A percentile compares a stretch with the other conserved stretches of the same genome.
These are phyloP conservation scores for Pseudocercospora musae DNA, from an alignment of 2,329 filamentous ascomycete species.

Conservation along the genomic window DNA sequence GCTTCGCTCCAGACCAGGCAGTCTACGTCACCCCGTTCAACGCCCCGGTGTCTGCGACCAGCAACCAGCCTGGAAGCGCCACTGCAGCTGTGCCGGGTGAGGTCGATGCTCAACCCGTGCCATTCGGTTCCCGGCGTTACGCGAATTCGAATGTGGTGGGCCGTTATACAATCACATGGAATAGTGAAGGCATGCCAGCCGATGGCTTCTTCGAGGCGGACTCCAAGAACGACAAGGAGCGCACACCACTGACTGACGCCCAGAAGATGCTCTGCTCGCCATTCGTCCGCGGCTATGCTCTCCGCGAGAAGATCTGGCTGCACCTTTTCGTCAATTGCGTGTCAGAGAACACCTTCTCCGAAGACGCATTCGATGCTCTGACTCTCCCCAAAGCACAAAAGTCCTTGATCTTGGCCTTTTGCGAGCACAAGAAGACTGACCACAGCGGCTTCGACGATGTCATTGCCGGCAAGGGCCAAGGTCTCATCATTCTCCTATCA, in stretches of 20 bases:
- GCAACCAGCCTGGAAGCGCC: neutral
- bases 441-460: conserved; percentile 48
- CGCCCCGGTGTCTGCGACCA: neutral
- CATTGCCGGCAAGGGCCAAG: conserved; percentile 52
- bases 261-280: conserved; percentile 36
- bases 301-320: conserved; percentile 45
- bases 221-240: conserved; percentile 10
- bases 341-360: conserved; percentile 45
- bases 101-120: conserved; percentile 21
- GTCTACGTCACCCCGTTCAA: conserved; percentile 37
- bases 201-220: conserved; percentile 34
- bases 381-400: conserved; percentile 50
- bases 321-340: conserved; percentile 42
- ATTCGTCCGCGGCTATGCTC: conserved; percentile 35
- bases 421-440: conserved; percentile 42
- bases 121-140: neutral
- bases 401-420: conserved; percentile 47
- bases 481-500: conserved; percentile 51
- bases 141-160: neutral
- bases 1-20: conserved; percentile 44
- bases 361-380: conserved; percentile 46
- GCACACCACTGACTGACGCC: conserved; percentile 26
- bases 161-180: neutral
- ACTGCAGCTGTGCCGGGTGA: neutral
- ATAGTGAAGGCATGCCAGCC: conserved; percentile 34